Evolutionary conservation across 352 stramenopile genomes (phyloP), one percentile per base, ranked within the genome.

Genomic region (Globisporangium yorkense): DNA sequence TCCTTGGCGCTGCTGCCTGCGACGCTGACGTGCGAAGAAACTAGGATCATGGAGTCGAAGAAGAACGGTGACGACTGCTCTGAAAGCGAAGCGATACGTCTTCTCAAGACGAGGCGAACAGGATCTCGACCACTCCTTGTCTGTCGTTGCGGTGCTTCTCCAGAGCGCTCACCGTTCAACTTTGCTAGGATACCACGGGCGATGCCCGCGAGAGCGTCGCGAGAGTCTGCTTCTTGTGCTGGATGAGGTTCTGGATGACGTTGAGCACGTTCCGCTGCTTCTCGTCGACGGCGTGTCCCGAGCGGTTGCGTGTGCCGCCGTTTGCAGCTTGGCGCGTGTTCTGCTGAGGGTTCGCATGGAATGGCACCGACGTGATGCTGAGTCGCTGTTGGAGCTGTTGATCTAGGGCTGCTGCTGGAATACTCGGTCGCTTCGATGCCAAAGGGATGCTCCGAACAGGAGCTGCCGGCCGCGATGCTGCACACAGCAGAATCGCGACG

Each of bases 211-310:
- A 66, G 16, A 90, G 70, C 0, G 74, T 80, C 52, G 73, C 72
- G 35, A 90, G 60, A 0, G 75, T 87, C 40, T 88, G 75, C 59
- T 80, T 76, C 65, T 90, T 90, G 70, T 88, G 80, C 48, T 88
- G 72, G 48, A 90, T 90, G 57, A 90, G 74, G 55, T 76, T 90
- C 50, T 90, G 78, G 66, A 90, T 87, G 35, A 87, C 77, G 52
- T 59, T 83, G 47, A 88, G 70, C 56, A 88, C 74, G 33, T 84
- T 87, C 35, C 68, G 70, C 59, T 90, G 77, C 59, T 87, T 88
- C 46, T 75, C 64, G 46, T 84, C 76, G 52, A 87, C 54, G 10
- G 50, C 5, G 27, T 61, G 41, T 5, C 35, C 37, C 12, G 53
- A 9, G 54, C 56, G 12, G 41, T 40, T 46, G 31, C 21, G 27